Conservation (phyloP, 225 moss, liverwort and hornwort species). For the Polytrichum commune region DNA sequence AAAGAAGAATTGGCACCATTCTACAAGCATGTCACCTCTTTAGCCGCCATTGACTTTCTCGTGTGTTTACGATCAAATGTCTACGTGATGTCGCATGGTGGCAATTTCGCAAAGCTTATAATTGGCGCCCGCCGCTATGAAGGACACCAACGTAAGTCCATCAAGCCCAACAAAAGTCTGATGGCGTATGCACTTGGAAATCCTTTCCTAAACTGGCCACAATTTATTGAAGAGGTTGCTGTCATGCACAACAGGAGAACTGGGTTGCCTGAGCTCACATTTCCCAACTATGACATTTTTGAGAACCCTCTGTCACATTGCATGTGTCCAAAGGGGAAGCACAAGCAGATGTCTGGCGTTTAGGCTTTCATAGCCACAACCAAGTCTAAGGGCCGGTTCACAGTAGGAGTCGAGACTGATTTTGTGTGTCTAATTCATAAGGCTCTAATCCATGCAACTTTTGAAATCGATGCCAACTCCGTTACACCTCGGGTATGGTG, state of each 20-base stretch:
- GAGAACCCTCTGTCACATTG: slow-evolving; percentile 58
- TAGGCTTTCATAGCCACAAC: no score
- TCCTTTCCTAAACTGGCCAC: slow-evolving; percentile 39
- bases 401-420: no score
- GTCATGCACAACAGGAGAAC: slow-evolving; percentile 46
- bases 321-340: slow-evolving; percentile 30
- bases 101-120: slow-evolving; percentile 59
- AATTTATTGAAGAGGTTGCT: slow-evolving; percentile 27
- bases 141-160: slow-evolving; percentile 37
- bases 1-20: slow-evolving; percentile 48
- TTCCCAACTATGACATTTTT: slow-evolving; percentile 46
- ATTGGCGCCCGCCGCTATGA: slow-evolving; percentile 38
- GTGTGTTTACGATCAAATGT: slow-evolving; percentile 56
- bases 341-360: no score
- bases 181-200: slow-evolving; percentile 50
- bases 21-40: slow-evolving; percentile 34
- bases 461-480: no score
- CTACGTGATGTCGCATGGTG: slow-evolving; percentile 59
- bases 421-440: no score
- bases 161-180: slow-evolving; percentile 52
- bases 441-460: no score
- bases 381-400: no score
- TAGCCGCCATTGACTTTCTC: slow-evolving; percentile 51
- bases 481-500: no score
- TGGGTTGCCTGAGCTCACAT: slow-evolving; percentile 47